Conservation (phyloP, 257 asterid species). For the Ilex aquifolium region DNA sequence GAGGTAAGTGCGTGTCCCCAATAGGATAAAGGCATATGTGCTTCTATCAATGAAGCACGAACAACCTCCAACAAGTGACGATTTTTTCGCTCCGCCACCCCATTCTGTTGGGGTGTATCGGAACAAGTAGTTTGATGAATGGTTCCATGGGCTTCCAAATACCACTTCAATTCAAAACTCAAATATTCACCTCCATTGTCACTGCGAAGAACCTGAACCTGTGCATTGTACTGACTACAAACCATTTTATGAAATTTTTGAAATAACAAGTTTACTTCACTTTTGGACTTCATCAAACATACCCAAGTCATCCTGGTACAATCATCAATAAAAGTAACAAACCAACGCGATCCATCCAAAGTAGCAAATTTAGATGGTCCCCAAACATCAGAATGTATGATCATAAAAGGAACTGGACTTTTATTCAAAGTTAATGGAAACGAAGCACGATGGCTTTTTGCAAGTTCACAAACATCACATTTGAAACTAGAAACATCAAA, state of each 20-base stretch:
- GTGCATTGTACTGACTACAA: background rate
- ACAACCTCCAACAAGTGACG: too few relatives aligned
- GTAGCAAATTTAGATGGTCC: background rate
- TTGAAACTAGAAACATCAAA: background rate
- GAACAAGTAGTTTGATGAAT: too few relatives aligned
- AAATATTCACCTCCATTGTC: too few relatives aligned
- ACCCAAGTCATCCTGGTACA: background rate
- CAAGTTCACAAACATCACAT: constrained; percentile 1
- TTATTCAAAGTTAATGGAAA: background rate
- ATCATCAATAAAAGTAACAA: background rate
- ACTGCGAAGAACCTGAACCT: too few relatives aligned
- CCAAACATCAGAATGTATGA: background rate
- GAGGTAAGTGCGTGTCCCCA: too few relatives aligned
- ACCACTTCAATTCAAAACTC: too few relatives aligned
- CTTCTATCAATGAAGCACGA: too few relatives aligned
- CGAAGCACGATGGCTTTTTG: background rate
- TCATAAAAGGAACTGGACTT: background rate
- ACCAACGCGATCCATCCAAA: constrained; percentile 1
- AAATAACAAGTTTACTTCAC: background rate
- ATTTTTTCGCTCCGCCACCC: too few relatives aligned
- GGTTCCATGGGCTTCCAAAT: too few relatives aligned
- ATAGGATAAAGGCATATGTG: too few relatives aligned
- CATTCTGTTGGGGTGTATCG: too few relatives aligned
- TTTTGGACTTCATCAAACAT: too few relatives aligned
- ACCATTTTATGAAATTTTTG: background rate